Evolutionary conservation across 2,329 filamentous ascomycete genomes (phyloP).

Genomic region (Sporothrix euskadiensis): DNA sequence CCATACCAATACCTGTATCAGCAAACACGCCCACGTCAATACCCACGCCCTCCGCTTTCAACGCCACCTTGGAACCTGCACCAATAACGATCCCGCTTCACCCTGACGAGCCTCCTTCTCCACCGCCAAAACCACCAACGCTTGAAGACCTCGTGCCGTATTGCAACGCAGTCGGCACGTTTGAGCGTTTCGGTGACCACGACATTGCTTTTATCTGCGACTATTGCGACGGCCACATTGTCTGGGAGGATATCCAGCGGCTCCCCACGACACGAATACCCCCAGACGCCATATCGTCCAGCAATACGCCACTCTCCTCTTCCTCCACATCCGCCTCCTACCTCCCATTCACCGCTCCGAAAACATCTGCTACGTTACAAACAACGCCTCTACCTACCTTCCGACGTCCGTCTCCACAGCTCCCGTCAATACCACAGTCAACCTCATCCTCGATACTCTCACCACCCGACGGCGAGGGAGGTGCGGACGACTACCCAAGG

Average conservation of each 20-base stretch:
- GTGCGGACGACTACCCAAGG: slow-evolving; percentile 40
- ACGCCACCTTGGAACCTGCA: background rate
- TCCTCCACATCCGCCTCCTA: background rate
- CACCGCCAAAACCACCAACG: slow-evolving; percentile 30
- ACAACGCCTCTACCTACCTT: background rate
- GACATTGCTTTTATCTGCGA: slow-evolving; percentile 62
- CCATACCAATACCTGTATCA: background rate
- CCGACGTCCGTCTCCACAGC: slow-evolving; percentile 1
- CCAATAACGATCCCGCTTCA: slow-evolving; percentile 25
- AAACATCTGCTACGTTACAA: background rate
- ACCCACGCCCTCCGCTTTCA: background rate
- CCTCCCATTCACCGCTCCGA: background rate
- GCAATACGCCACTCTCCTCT: background rate
- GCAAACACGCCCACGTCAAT: background rate
- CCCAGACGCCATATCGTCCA: slow-evolving; percentile 34
- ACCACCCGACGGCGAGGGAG: slow-evolving; percentile 29
- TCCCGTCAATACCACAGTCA: background rate
- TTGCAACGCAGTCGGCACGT: slow-evolving; percentile 56
- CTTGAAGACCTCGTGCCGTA: slow-evolving; percentile 52
- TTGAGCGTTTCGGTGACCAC: slow-evolving; percentile 55
- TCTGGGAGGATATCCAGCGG: slow-evolving; percentile 58
- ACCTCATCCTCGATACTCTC: slow-evolving; percentile 3
- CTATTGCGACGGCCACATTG: slow-evolving; percentile 60
- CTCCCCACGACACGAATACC: slow-evolving; percentile 51
- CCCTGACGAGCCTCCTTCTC: slow-evolving; percentile 16